phyloP scores from a whole-genome alignment of 2,329 filamentous ascomycete species.

The Colletotrichum ledebouriae region DNA sequence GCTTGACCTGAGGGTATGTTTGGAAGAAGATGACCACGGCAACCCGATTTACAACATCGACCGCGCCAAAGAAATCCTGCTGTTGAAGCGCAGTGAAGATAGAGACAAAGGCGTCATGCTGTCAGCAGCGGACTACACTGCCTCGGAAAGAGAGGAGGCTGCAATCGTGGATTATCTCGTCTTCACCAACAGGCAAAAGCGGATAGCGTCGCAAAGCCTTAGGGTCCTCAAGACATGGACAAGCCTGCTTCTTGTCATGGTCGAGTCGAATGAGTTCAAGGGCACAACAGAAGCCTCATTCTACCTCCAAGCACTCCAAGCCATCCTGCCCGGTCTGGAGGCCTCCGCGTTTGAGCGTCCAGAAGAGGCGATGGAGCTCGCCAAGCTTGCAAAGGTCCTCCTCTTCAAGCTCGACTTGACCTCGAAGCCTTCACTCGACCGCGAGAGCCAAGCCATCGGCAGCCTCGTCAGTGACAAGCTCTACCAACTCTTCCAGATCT shows the following conservation, averaged over 20 bases:
- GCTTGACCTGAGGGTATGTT: slow-evolving; percentile 76
- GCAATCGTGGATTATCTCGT: slow-evolving; percentile 72
- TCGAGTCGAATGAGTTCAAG: slow-evolving; percentile 85
- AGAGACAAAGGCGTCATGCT: slow-evolving; percentile 63
- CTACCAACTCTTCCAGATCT: slow-evolving; percentile 91
- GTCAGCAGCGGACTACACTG: slow-evolving; percentile 61
- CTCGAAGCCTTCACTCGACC: slow-evolving; percentile 55
- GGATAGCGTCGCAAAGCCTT: slow-evolving; percentile 69
- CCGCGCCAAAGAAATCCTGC: slow-evolving; percentile 80
- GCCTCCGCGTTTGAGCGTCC: slow-evolving; percentile 77
- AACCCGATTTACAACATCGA: slow-evolving; percentile 75
- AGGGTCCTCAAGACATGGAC: slow-evolving; percentile 86
- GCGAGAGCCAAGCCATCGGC: slow-evolving; percentile 63
- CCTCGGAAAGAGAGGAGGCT: slow-evolving; percentile 70
- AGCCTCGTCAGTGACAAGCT: slow-evolving; percentile 90
- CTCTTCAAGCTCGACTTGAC: slow-evolving; percentile 78
- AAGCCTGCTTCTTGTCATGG: slow-evolving; percentile 84
- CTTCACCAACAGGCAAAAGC: slow-evolving; percentile 73
- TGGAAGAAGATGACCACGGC: slow-evolving; percentile 70
- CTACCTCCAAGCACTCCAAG: slow-evolving; percentile 86
- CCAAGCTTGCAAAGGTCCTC: slow-evolving; percentile 79
- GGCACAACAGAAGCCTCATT: slow-evolving; percentile 79
- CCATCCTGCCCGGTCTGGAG: slow-evolving; percentile 90
- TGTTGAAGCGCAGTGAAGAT: slow-evolving; percentile 76
- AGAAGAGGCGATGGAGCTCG: slow-evolving; percentile 80